Base-by-base conservation (phyloP, 2,329 filamentous ascomycete genomes). In the Hawksworthiomyces lignivorus region DNA sequence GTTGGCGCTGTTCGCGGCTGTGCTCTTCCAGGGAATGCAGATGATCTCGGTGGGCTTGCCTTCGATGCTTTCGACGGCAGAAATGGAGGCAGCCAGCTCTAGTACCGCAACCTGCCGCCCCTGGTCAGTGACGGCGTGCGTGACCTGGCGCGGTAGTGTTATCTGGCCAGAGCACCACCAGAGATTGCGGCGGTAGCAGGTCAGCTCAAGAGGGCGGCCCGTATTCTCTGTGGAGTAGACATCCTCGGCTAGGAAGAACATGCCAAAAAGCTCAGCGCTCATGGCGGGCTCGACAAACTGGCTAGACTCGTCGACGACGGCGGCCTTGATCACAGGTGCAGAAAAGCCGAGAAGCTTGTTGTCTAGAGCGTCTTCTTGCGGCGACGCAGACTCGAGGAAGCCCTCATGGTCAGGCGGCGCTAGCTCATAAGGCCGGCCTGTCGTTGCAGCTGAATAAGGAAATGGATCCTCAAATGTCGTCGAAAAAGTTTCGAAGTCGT, bases 141-240 rank as follows among this genome's bases (percentile, higher is more conserved):
- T 73, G 30, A 81, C 77, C 36, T 82, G 74, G 18, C 76, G 65
- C n/a, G 88, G 87, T 32, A 96, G 62, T 0, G 80, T 87, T 41
- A 97, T 77, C 39, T 84, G 85, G 27, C 90, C 90, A 1, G 87
- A 90, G 51, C 94, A 94, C 63, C 96, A 89, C 71, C 94, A 97
- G 35, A 97, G 70, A 56, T 97, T 97, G 38, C 90, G 78, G 32
- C 90, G 82, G 60, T 97, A 97, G 70, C 90, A 97, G 0, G 90
- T 97, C 58, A 97, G 66, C 64, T 97, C 90, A 38, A 83, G 73
- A 0, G 82, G 81, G 5, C 79, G 65, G 7, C 70, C 72, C 4
- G 65, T 59, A 34, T 63, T 61, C 37, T 77, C 67, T 63, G 76
- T 62, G 61, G 79, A 60, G 67, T 86, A 89, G 5, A 87, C 84